A percentile compares a stretch with the other conserved stretches of the same genome.
These are phyloP conservation scores for Penicillium hesseltinei DNA, from an alignment of 2,329 filamentous ascomycete genomes.

Conservation along the genomic window DNA sequence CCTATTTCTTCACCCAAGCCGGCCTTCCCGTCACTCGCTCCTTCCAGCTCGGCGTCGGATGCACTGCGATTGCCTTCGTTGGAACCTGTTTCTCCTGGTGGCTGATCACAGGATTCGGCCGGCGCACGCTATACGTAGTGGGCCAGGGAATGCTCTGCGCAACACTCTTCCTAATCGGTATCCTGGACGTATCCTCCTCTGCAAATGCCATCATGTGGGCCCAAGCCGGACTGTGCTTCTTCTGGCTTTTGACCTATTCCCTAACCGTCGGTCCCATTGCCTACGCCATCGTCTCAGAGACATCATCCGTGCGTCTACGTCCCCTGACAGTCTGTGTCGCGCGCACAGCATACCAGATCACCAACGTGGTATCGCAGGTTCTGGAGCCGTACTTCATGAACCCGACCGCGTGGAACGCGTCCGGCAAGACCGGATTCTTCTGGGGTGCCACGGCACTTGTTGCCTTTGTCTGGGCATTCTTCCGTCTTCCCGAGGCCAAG, in stretches of 20 bases:
- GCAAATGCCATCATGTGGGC: conserved; percentile 29
- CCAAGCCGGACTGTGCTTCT: conserved; percentile 47
- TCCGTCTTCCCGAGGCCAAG: conserved; percentile 40
- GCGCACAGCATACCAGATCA: conserved; percentile 52
- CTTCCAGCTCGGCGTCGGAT: conserved; percentile 46
- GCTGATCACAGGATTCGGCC: conserved; percentile 38
- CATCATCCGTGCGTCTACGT: conserved; percentile 55
- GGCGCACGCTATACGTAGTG: conserved; percentile 41
- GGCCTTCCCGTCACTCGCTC: conserved; percentile 34
- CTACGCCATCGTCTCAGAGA: conserved; percentile 54
- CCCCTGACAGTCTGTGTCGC: conserved; percentile 57
- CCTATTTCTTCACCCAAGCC: conserved; percentile 43
- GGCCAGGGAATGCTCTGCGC: conserved; percentile 30
- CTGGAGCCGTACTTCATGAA: conserved; percentile 38
- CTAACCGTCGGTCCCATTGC: conserved; percentile 56
- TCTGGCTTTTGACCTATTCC: conserved; percentile 57
- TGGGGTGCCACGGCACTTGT: conserved; percentile 34
- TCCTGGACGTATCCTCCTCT: conserved; percentile 23
- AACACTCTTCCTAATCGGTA: conserved; percentile 31
- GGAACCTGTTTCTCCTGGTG: conserved; percentile 54
- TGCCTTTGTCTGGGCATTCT: conserved; percentile 37
- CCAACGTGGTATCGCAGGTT: conserved; percentile 49
- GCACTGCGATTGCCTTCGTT: conserved; percentile 52
- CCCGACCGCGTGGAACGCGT: conserved; percentile 37
- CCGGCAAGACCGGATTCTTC: conserved; percentile 43